phyloP scores from a whole-genome alignment of 371 early-diverging fungal genomes.

The Mortierella polycephala region DNA sequence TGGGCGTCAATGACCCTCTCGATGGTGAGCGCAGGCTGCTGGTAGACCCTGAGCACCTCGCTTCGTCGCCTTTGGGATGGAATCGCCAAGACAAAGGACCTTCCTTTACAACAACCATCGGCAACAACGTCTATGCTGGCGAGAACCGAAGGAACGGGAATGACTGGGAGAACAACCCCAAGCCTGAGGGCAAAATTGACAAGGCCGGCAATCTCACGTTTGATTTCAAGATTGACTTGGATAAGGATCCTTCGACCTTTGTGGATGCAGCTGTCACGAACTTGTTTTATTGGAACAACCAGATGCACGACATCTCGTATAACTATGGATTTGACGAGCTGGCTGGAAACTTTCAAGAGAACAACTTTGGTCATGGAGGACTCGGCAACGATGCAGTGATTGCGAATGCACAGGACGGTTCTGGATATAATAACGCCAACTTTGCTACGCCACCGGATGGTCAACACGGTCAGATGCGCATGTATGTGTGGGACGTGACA shows the following conservation, averaged over 20 bases:
- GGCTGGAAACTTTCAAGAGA: conserved; percentile 96
- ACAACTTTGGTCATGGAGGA: conserved; percentile 88
- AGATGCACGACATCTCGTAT: conserved; percentile 86
- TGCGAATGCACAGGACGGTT: conserved; percentile 96
- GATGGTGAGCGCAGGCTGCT: conserved; percentile 72
- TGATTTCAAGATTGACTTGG: conserved; percentile 80
- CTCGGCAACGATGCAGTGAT: conserved; percentile 86
- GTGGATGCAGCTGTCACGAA: conserved; percentile 92
- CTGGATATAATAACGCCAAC: conserved; percentile 92
- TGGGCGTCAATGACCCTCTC: conserved; percentile 89
- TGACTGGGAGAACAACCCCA: conserved; percentile 78
- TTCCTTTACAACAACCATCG: conserved; percentile 80
- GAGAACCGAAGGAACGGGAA: conserved; percentile 74
- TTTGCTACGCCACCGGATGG: conserved; percentile 98
- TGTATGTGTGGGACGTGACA: conserved; percentile 90
- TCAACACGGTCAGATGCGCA: conserved; percentile 89
- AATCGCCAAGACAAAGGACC: conserved; percentile 63
- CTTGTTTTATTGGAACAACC: conserved; percentile 94
- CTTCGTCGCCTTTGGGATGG: conserved; percentile 87
- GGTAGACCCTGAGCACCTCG: conserved; percentile 79
- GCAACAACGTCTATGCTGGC: conserved; percentile 82
- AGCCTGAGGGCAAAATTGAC: conserved; percentile 72
- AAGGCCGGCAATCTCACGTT: conserved; percentile 69
- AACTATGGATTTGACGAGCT: conserved; percentile 94
- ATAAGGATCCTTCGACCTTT: conserved; percentile 75